These are phyloP conservation scores for Carpinus viminea DNA, from an alignment of 306 rosid species.

Conservation along the genomic window DNA sequence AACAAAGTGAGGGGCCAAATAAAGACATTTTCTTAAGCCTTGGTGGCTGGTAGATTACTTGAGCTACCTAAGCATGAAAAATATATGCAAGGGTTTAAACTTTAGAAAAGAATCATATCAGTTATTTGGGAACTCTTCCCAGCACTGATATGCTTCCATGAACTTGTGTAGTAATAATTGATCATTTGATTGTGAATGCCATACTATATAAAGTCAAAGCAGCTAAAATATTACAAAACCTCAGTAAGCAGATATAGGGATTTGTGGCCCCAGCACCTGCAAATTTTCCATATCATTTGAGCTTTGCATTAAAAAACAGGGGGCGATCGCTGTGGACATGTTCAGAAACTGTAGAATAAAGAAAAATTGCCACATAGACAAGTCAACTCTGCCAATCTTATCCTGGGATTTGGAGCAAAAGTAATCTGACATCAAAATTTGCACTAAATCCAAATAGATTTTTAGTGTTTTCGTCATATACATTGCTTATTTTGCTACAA, in stretches of 20 bases:
- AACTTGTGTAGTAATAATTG: not conserved
- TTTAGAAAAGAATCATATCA: not conserved
- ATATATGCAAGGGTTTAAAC: too few species aligned
- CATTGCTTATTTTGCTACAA: not conserved
- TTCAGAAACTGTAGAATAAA: not conserved
- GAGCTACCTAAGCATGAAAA: not conserved
- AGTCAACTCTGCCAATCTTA: not conserved
- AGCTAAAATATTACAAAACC: not conserved
- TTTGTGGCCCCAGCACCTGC: not conserved
- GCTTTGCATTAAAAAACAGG: not conserved
- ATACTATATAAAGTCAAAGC: not conserved
- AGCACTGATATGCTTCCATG: not conserved
- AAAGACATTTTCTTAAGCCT: too few species aligned
- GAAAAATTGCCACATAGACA: not conserved
- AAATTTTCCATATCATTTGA: not conserved
- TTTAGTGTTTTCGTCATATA: not conserved
- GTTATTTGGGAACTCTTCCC: not conserved
- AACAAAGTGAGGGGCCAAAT: too few species aligned
- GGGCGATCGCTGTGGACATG: not conserved
- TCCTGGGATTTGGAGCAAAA: not conserved
- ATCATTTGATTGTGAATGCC: not conserved
- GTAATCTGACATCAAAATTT: not conserved
- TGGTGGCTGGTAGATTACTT: too few species aligned
- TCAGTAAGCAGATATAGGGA: not conserved
- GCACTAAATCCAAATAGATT: not conserved